Conservation (phyloP, 2,329 filamentous ascomycete species). For the Penicillium palitans region DNA sequence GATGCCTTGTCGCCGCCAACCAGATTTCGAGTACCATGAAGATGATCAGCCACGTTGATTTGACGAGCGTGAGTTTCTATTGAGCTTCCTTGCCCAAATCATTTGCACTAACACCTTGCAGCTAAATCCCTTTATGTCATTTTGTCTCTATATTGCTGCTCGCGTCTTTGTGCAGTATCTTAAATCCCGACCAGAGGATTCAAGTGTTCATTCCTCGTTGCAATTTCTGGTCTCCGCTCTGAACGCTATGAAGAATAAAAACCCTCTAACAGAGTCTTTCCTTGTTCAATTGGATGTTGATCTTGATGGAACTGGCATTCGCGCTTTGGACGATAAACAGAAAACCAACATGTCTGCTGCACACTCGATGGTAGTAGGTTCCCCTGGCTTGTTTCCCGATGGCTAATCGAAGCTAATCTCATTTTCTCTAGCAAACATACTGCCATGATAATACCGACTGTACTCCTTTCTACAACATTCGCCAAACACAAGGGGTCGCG, state of each 20-base stretch:
- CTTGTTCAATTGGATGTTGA: slow-evolving; percentile 91
- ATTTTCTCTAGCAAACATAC: slow-evolving; percentile 11
- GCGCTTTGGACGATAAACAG: slow-evolving; percentile 22
- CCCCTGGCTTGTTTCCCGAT: neutral
- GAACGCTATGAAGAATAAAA: slow-evolving; percentile 82
- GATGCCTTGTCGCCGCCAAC: slow-evolving; percentile 89
- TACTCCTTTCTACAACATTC: slow-evolving; percentile 11
- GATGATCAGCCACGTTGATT: slow-evolving; percentile 86
- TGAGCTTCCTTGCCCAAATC: neutral
- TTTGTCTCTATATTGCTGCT: slow-evolving; percentile 93
- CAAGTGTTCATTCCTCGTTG: slow-evolving; percentile 74
- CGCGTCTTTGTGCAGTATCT: slow-evolving; percentile 94
- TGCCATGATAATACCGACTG: slow-evolving; percentile 15
- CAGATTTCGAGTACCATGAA: slow-evolving; percentile 95
- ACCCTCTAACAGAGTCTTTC: slow-evolving; percentile 91
- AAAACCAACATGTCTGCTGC: slow-evolving; percentile 6
- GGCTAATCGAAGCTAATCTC: slow-evolving; percentile 4
- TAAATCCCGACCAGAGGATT: slow-evolving; percentile 86
- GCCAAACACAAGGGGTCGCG: slow-evolving; percentile 7
- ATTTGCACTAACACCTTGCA: slow-evolving; percentile 42
- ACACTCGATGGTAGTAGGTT: slow-evolving; percentile 18
- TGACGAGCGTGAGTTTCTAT: slow-evolving; percentile 66
- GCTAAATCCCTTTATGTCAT: slow-evolving; percentile 95
- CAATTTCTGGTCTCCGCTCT: slow-evolving; percentile 89
- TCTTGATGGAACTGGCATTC: slow-evolving; percentile 60